Evolutionary conservation across 176 grass and related monocot species (phyloP).

Genomic region (Oryza meyeriana): DNA sequence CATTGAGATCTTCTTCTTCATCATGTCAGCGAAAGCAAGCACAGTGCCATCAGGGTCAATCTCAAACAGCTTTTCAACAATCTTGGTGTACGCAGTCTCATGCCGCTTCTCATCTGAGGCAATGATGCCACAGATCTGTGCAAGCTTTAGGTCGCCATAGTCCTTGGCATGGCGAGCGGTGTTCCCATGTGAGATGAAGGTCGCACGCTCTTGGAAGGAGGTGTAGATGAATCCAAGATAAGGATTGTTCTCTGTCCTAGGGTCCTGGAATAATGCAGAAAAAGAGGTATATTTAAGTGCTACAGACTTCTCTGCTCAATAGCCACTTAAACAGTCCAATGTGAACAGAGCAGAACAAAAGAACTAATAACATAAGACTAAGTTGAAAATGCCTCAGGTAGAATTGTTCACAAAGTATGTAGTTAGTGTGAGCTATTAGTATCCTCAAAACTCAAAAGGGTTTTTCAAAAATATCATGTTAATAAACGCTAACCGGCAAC

Average conservation of each 20-base stretch:
- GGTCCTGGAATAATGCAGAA: conserved; percentile 55
- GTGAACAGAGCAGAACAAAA: not conserved
- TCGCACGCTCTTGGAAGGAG: conserved; percentile 90
- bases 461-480: not conserved
- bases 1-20: conserved; percentile 98
- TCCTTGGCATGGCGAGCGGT: conserved; percentile 92
- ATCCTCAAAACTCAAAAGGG: not conserved
- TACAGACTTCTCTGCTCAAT: not conserved
- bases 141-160: conserved; percentile 78
- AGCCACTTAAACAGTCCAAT: not conserved
- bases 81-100: conserved; percentile 94
- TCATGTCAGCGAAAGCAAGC: conserved; percentile 85
- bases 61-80: conserved; percentile 94
- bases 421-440: not conserved
- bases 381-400: not conserved
- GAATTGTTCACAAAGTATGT: not conserved
- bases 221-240: conserved; percentile 98
- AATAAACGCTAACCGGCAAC: not conserved
- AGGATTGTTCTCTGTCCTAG: conserved; percentile 96
- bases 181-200: conserved; percentile 96
- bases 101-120: conserved; percentile 94
- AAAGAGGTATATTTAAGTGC: not conserved
- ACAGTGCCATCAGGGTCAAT: conserved; percentile 77
- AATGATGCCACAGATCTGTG: conserved; percentile 89
- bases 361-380: not conserved